Conservation (phyloP, 768 basidiomycete genomes). For the Lactifluus piperatus region DNA sequence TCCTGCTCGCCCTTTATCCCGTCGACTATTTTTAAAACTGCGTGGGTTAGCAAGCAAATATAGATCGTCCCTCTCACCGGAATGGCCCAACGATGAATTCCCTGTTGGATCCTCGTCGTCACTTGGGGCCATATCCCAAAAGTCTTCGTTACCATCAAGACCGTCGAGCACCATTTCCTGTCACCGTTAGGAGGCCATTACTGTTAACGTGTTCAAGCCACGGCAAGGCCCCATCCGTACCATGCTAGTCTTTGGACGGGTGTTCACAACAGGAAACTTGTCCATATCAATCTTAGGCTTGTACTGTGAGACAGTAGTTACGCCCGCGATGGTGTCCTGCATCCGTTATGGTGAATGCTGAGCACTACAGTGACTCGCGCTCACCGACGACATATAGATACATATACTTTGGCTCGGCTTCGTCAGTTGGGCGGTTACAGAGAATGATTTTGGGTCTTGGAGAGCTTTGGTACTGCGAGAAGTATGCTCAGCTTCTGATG, state of each 20-base stretch:
- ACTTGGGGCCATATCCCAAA: slow-evolving; percentile 46
- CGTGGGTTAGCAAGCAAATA: not conserved
- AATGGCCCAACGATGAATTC: slow-evolving; percentile 28
- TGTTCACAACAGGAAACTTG: slow-evolving; percentile 61
- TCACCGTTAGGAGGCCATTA: not conserved
- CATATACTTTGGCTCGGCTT: slow-evolving; percentile 58
- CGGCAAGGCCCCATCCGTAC: slow-evolving; percentile 29
- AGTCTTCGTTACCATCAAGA: slow-evolving; percentile 58
- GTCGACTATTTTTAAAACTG: not conserved
- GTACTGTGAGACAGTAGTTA: slow-evolving; percentile 42
- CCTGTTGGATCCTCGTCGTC: slow-evolving; percentile 24
- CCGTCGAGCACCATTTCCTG: slow-evolving; percentile 62
- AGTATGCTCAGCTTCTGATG: not conserved
- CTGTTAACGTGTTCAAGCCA: not conserved
- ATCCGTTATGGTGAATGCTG: slow-evolving; percentile 11
- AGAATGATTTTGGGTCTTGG: slow-evolving; percentile 49
- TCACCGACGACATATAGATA: slow-evolving; percentile 39
- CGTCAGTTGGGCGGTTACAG: slow-evolving; percentile 47
- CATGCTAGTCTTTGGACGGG: slow-evolving; percentile 54
- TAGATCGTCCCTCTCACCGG: slow-evolving; percentile 17
- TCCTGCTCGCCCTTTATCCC: not conserved
- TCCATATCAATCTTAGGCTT: slow-evolving; percentile 46
- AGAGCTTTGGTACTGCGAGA: slow-evolving; percentile 57
- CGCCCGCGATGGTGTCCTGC: slow-evolving; percentile 65
- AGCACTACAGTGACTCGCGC: slow-evolving; percentile 34